Conservation (phyloP, 2,329 filamentous ascomycete genomes). For the Aspergillus ochraceoroseus region DNA sequence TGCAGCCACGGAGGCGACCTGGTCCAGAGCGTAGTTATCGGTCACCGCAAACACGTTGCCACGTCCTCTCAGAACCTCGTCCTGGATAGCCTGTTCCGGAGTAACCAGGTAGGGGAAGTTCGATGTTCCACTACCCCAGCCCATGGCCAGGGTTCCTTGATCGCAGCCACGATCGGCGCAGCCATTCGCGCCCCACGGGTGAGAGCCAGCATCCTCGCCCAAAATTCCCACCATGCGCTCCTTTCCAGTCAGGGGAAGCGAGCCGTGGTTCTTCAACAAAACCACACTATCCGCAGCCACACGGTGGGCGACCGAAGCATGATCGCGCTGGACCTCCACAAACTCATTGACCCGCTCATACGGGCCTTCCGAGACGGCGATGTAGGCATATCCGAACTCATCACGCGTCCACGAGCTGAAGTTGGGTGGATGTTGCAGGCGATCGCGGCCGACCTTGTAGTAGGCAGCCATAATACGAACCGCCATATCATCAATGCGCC, state of each 20-base stretch:
- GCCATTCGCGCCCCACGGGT: constrained; percentile 69
- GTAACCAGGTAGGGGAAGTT: constrained; percentile 62
- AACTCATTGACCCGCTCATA: constrained; percentile 68
- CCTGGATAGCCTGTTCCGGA: constrained; percentile 60
- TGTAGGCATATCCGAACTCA: constrained; percentile 66
- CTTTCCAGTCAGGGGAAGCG: constrained; percentile 67
- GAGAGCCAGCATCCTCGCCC: constrained; percentile 76
- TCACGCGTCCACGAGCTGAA: constrained; percentile 83
- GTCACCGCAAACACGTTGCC: constrained; percentile 59
- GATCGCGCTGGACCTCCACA: constrained; percentile 74
- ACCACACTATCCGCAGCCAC: constrained; percentile 77
- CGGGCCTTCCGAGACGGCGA: constrained; percentile 56
- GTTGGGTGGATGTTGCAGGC: constrained; percentile 58
- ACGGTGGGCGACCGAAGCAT: constrained; percentile 67
- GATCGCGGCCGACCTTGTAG: constrained; percentile 59
- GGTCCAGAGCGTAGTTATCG: constrained; percentile 53
- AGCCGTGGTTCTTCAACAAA: constrained; percentile 76
- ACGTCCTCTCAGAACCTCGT: constrained; percentile 60
- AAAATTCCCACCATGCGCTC: constrained; percentile 72
- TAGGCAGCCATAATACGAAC: constrained; percentile 69
- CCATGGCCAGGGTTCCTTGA: constrained; percentile 59
- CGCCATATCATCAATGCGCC: constrained; percentile 86
- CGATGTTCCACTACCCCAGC: constrained; percentile 57
- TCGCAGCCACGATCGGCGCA: constrained; percentile 64
- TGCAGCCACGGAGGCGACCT: constrained; percentile 49